A percentile compares a stretch with the other conserved stretches of the same genome.
phyloP scores from a whole-genome alignment of 2,329 filamentous ascomycete species.

The Colletotrichum incanum region DNA sequence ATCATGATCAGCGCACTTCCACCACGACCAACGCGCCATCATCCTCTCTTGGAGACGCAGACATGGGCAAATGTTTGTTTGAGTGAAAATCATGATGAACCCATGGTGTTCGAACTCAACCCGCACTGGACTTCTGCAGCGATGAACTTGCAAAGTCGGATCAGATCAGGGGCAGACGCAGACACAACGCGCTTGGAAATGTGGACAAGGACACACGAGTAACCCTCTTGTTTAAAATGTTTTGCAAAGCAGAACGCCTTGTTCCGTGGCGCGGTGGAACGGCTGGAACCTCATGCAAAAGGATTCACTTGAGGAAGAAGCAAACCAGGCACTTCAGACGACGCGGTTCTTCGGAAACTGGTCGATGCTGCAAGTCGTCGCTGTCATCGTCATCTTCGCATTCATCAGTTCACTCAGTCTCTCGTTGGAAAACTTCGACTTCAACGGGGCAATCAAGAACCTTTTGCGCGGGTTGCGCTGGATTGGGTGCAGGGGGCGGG shows the following conservation, averaged over 20 bases:
- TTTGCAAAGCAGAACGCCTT: constrained; percentile 42
- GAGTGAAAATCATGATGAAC: constrained; percentile 42
- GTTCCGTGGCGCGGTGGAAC: constrained; percentile 39
- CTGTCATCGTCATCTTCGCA: constrained; percentile 31
- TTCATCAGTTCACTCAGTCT: constrained; percentile 28
- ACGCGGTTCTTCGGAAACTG: constrained; percentile 27
- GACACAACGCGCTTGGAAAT: constrained; percentile 39
- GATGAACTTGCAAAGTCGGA: constrained; percentile 44
- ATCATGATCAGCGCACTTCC: constrained; percentile 24
- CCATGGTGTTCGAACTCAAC: constrained; percentile 38
- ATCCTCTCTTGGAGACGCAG: constrained; percentile 29
- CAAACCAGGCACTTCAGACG: constrained; percentile 22
- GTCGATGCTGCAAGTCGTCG: constrained; percentile 34
- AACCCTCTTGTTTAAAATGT: constrained; percentile 43
- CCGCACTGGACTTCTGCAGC: constrained; percentile 40
- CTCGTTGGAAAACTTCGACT: constrained; percentile 23
- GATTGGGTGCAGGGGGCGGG: constrained; percentile 31
- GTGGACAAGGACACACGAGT: constrained; percentile 43
- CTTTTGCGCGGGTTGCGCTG: constrained; percentile 21
- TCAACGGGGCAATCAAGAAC: constrained; percentile 14
- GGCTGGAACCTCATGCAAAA: constrained; percentile 21
- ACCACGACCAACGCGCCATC: constrained; percentile 22
- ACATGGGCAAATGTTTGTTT: constrained; percentile 39
- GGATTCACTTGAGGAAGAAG: constrained; percentile 15
- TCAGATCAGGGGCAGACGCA: constrained; percentile 32